Evolutionary conservation across 176 grass and related monocot genomes (phyloP).

Genomic region (Avena insularis): DNA sequence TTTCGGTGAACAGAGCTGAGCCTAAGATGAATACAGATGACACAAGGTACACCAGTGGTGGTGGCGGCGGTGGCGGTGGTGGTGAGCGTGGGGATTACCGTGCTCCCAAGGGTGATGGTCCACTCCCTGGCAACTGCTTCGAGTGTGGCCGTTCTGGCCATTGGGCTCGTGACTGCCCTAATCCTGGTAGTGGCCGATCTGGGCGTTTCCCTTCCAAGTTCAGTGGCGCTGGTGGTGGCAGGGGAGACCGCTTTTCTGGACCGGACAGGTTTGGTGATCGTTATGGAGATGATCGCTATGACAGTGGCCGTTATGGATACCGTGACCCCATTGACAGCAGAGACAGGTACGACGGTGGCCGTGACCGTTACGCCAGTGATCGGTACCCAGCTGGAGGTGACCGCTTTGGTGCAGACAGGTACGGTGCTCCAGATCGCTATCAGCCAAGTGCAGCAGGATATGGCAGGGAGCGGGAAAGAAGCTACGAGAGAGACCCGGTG

Average conservation of each 20-base stretch:
- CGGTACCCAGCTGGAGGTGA: constrained; percentile 55
- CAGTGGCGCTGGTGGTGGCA: constrained; percentile 48
- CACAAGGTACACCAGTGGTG: constrained; percentile 53
- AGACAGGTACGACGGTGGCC: constrained; percentile 56
- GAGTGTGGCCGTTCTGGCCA: constrained; percentile 77
- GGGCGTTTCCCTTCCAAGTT: constrained; percentile 56
- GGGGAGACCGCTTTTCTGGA: constrained; percentile 67
- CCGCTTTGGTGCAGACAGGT: constrained; percentile 57
- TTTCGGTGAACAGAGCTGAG: constrained; percentile 82
- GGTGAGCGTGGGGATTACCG: constrained; percentile 61
- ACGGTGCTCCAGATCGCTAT: constrained; percentile 59
- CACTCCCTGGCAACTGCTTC: constrained; percentile 75
- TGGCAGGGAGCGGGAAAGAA: constrained; percentile 65
- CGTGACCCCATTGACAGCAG: constrained; percentile 66
- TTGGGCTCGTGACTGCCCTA: constrained; percentile 74
- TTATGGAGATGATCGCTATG: constrained; percentile 69
- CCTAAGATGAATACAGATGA: constrained; percentile 71
- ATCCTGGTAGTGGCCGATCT: constrained; percentile 53
- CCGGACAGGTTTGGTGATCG: constrained; percentile 63
- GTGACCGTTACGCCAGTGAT: constrained; percentile 63
- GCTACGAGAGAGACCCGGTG: constrained; percentile 56
- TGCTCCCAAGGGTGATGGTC: constrained; percentile 59
- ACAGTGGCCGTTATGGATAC: constrained; percentile 62
- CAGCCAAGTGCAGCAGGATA: constrained; percentile 44
- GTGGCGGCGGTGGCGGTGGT: constrained; percentile 29